These are phyloP conservation scores for Clonostachys rosea DNA, from an alignment of 2,329 filamentous ascomycete species.

Conservation along the genomic window DNA sequence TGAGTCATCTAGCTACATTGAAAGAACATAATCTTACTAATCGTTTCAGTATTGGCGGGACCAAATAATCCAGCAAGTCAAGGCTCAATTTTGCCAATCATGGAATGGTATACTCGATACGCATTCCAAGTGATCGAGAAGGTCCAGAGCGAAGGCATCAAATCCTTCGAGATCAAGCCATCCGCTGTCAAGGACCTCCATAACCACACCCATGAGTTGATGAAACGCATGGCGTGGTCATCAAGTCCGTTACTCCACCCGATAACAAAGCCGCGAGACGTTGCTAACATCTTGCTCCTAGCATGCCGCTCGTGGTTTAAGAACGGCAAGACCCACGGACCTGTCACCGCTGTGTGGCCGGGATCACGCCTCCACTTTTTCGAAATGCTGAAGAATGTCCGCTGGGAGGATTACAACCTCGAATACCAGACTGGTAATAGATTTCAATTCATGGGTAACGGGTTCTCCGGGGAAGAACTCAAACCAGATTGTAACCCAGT, in stretches of 20 bases:
- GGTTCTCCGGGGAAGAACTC: slow-evolving; percentile 56
- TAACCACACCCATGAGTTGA: slow-evolving; percentile 41
- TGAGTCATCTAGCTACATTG: slow-evolving; percentile 41
- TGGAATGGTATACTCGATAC: neutral
- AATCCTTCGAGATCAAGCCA: slow-evolving; percentile 33
- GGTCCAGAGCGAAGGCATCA: slow-evolving; percentile 2
- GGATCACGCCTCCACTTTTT: slow-evolving; percentile 46
- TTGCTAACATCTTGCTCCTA: slow-evolving; percentile 37
- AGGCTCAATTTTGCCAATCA: neutral
- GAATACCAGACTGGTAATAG: slow-evolving; percentile 61
- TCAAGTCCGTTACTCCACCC: slow-evolving; percentile 11
- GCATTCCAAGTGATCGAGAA: neutral
- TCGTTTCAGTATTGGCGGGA: slow-evolving; percentile 14
- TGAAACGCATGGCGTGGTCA: slow-evolving; percentile 48
- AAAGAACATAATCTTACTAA: slow-evolving; percentile 38
- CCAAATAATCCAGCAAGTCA: neutral
- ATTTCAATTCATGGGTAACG: slow-evolving; percentile 46
- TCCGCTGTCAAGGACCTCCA: slow-evolving; percentile 41
- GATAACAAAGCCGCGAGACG: too few relatives aligned
- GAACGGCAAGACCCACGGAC: slow-evolving; percentile 30
- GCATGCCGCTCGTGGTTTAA: slow-evolving; percentile 45
- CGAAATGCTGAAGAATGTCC: slow-evolving; percentile 40
- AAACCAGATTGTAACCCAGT: neutral
- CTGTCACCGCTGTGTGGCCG: slow-evolving; percentile 39
- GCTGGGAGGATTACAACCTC: slow-evolving; percentile 46